A percentile compares a stretch with the other conserved stretches of the same genome.
Evolutionary conservation across 228 moss, liverwort and hornwort species (phyloP).

Genomic region (Sphagnum fallax): DNA sequence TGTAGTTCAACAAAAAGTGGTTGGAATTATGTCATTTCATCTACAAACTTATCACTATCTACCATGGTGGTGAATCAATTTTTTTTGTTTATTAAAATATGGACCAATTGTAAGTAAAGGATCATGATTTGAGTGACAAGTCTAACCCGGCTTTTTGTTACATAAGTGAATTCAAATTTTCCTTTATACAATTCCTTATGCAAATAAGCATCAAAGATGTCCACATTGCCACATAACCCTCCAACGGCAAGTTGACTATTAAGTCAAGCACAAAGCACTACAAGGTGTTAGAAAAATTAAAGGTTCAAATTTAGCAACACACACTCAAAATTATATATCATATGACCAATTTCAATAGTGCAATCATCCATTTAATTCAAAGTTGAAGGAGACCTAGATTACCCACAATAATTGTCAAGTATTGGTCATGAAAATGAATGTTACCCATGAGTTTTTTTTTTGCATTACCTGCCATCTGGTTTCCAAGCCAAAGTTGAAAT

Average conservation of each 20-base stretch:
- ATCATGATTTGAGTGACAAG: background rate
- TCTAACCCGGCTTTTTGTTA: slow-evolving; percentile 82
- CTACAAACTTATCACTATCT: too few species aligned
- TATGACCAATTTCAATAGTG: too few species aligned
- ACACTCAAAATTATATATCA: too few species aligned
- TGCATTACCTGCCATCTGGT: slow-evolving; percentile 76
- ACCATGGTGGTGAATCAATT: too few species aligned
- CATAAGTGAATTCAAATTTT: slow-evolving; percentile 81
- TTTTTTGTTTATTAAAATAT: too few species aligned
- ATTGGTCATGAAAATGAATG: background rate
- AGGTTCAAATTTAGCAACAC: too few species aligned
- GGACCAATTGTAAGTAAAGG: too few species aligned
- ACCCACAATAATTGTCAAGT: background rate
- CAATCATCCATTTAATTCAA: too few species aligned
- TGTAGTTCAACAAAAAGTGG: background rate
- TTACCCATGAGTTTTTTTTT: background rate
- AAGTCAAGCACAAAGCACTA: background rate
- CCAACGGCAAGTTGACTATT: slow-evolving; percentile 77
- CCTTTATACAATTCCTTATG: slow-evolving; percentile 67
- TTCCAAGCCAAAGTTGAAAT: slow-evolving; percentile 82
- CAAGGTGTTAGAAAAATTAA: too few species aligned
- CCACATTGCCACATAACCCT: slow-evolving; percentile 84
- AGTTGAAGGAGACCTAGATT: background rate
- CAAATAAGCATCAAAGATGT: slow-evolving; percentile 73
- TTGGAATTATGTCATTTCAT: too few species aligned